Evolutionary conservation across 106 monocot species (phyloP), one percentile per base, ranked within the genome.

Genomic region (Narthecium ossifragum): DNA sequence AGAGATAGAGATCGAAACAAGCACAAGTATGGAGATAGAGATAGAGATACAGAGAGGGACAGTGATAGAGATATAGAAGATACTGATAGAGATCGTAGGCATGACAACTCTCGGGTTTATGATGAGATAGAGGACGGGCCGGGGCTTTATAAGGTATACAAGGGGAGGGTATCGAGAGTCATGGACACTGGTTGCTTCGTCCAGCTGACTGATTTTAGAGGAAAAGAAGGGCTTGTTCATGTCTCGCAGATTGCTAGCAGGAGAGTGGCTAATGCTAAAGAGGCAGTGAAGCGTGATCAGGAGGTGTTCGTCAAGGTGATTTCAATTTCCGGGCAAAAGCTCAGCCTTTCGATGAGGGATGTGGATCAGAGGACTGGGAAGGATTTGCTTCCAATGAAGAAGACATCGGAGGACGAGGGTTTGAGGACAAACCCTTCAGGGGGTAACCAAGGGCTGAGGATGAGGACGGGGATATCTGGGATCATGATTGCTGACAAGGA

Each of bases 101-200:
- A 15, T 9, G n/a, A n/a, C n/a, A n/a, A n/a, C n/a, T n/a, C n/a
- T n/a, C n/a, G n/a, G n/a, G n/a, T n/a, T n/a, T n/a, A n/a, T n/a
- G n/a, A n/a, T n/a, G 15, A 15, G 15, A 39, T 39, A 11, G 39
- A 15, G 15, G 76, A 80, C 26, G 93, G 88, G 65, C 85, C 77
- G 0, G 93, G 85, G 61, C 68, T 93, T 24, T 93, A 88, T 50
- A 26, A 55, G 48, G 85, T 88, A 31, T 94, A 94, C 38, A 50
- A 70, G 24, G 93, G 89, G 17, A 79, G 83, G 64, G 82, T 94
- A 3, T 77, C 85, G 10, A 68, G 85, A n/a, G 77, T 94, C 12
- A 94, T 85, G 93, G 93, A 94, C 32, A 67, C 82, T 0, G 89
- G 93, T 1, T 94, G 93, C 75, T 94, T 94, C 43, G 89, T 94